These are phyloP conservation scores for Hordeum vulgare DNA, from an alignment of 176 grass and related monocot genomes.

Conservation along the genomic window DNA sequence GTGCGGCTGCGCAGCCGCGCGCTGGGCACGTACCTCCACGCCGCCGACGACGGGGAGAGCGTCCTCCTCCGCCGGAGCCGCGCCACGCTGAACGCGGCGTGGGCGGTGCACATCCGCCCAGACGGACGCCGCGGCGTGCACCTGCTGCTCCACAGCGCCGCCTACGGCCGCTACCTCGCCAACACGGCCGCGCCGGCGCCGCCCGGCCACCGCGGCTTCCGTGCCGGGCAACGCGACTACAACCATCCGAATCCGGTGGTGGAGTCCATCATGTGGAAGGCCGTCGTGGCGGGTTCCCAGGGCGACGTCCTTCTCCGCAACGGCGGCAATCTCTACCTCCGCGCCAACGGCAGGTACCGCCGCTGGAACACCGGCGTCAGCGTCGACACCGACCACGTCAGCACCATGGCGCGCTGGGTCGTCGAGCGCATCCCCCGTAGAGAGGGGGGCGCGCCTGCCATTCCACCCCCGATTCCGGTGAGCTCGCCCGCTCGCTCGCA, in stretches of 20 bases:
- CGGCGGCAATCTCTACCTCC: neutral
- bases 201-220: neutral
- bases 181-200: neutral
- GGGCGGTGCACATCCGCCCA: too few relatives aligned
- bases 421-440: neutral
- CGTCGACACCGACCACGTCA: neutral
- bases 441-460: neutral
- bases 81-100: too few relatives aligned
- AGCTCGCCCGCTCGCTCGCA: neutral
- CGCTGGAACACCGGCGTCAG: neutral
- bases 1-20: too few relatives aligned
- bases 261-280: neutral
- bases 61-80: too few relatives aligned
- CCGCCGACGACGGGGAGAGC: too few relatives aligned
- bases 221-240: neutral
- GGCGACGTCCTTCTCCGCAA: neutral
- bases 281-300: neutral
- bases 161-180: constrained; percentile 19
- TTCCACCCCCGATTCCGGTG: neutral
- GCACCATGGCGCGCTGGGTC: neutral
- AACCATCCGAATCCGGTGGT: neutral
- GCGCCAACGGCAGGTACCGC: neutral
- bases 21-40: too few relatives aligned
- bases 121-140: too few relatives aligned
- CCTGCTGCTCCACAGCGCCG: neutral